Evolutionary conservation across 2,329 filamentous ascomycete genomes (phyloP), one percentile per base, ranked within the genome.

Genomic region (Aspergillus ruber): DNA sequence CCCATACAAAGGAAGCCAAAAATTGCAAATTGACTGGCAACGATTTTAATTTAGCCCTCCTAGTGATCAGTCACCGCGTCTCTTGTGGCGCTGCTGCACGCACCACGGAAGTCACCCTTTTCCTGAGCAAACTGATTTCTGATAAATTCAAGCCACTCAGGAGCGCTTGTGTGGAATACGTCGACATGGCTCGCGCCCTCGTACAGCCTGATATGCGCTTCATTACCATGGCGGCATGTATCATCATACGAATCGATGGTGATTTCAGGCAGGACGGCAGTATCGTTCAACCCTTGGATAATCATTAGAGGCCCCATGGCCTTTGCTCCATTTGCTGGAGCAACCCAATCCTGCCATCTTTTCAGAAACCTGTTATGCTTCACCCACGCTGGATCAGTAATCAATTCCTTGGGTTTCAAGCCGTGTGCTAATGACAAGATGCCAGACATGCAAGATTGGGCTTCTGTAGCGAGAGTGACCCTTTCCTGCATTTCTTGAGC

Each of bases 151-250:
- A 46, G 15, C 43, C 43, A 47, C 8, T 49, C 44, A 7, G 32
- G 44, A 21, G 40, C 23, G 13, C 43, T 43, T 4, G 44, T 43
- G 9, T 44, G 29, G 5, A 49, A 6, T 23, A 49, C 44, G 27
- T 21, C 39, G 12, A 27, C n/a, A 6, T 48, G 46, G 33, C 35
- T 27, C 20, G 44, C 27, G 8, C 42, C 46, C 8, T 42, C 35
- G 33, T 48, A 48, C 18, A 48, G 38, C 9, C n/a, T 40, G 6
- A 48, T 43, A 36, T 44, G 33, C 3, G 29, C 47, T 15, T 45
- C 27, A 29, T 45, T 48, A 9, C 47, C 47, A 20, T 29, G 15
- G 9, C 15, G 20, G 15, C 47, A 48, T 7, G 47, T 18, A 13
- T 44, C 38, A 20, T 36, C n/a, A 23, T 18, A 48, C 6, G 47